phyloP scores from a whole-genome alignment of 345 rosid species.

The Eucalyptus coolabah region DNA sequence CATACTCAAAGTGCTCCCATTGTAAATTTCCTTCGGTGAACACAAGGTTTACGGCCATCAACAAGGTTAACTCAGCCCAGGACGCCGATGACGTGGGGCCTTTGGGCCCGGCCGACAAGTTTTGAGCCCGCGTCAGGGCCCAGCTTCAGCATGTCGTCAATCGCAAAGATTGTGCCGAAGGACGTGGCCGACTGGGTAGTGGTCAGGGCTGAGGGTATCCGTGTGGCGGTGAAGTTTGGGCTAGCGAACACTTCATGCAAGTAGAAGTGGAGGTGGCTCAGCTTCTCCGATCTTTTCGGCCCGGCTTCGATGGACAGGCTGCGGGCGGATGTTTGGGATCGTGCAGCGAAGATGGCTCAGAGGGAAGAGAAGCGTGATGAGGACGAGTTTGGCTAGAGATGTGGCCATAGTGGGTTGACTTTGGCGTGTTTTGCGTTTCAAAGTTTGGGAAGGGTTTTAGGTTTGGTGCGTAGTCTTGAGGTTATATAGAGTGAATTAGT shows the following conservation, averaged over 20 bases:
- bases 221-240: neutral
- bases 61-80: neutral
- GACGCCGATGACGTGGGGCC: constrained; percentile 6
- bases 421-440: neutral
- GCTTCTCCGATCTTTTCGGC: neutral
- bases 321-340: neutral
- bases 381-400: neutral
- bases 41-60: constrained; percentile 12
- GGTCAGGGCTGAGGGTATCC: neutral
- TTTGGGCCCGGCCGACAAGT: constrained; percentile 7
- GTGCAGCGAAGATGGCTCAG: neutral
- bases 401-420: neutral
- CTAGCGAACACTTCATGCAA: neutral
- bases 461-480: neutral
- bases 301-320: neutral
- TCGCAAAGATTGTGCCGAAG: constrained; percentile 2
- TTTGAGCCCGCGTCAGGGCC: neutral
- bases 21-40: constrained; percentile 15
- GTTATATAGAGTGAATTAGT: neutral
- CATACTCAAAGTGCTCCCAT: constrained; percentile 12
- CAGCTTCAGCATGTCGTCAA: constrained; percentile 7
- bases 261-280: constrained; percentile 1
- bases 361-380: neutral
- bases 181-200: neutral
- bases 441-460: neutral